Percentiles rank a stretch among this genome's conserved stretches.
phyloP scores from a whole-genome alignment of 495 filamentous ascomycete species.

The Xylaria curta region DNA sequence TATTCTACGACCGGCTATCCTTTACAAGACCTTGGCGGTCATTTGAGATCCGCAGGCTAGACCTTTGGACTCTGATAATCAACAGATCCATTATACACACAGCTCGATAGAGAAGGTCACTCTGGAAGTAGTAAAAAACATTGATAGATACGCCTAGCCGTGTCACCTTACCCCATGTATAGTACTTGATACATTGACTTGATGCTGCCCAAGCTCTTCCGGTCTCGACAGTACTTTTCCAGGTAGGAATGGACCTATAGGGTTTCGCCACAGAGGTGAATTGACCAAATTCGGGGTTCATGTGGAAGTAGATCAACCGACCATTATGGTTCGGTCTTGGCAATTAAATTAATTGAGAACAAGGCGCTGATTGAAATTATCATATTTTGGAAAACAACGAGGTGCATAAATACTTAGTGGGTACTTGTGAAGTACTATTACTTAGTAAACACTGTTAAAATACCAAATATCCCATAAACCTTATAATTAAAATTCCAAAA shows the following conservation, averaged over 20 bases:
- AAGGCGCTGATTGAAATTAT: no score
- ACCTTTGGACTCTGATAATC: background rate
- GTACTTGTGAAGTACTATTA: no score
- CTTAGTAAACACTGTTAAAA: no score
- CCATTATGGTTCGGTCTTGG: no score
- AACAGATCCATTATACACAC: background rate
- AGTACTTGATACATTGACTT: background rate
- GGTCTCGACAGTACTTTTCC: background rate
- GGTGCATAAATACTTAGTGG: no score
- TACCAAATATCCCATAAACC: no score
- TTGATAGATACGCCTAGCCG: background rate
- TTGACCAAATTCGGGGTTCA: background rate
- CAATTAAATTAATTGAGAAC: no score
- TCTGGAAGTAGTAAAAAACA: background rate
- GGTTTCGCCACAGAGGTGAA: background rate
- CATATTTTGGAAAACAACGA: no score
- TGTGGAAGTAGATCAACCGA: background rate
- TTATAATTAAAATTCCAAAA: no score
- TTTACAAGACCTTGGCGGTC: background rate
- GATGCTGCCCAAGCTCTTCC: conserved; percentile 6
- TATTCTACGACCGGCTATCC: conserved; percentile 4
- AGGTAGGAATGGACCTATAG: conserved; percentile 1
- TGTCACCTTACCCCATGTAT: background rate
- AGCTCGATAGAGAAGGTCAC: background rate
- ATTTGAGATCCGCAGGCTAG: background rate